Evolutionary conservation across 345 rosid species (phyloP).

Genomic region (Eucalyptus polybractea): DNA sequence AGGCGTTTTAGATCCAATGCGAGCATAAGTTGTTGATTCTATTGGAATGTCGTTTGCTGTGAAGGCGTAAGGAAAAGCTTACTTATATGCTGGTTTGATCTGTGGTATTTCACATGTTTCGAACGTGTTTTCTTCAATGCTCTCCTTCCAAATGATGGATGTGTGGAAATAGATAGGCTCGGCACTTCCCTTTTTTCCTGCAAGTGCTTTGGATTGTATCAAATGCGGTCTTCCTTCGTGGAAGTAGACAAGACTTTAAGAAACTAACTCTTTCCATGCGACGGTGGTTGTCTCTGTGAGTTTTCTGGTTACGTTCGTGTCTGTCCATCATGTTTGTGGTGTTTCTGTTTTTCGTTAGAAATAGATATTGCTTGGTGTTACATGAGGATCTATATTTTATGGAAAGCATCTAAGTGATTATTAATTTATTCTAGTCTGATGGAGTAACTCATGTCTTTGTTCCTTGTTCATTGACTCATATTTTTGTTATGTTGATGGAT

Average conservation of each 20-base stretch:
- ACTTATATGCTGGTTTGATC: too few relatives aligned
- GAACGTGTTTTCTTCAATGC: too few relatives aligned
- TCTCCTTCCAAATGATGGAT: too few relatives aligned
- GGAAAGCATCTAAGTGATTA: background rate
- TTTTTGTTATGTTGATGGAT: background rate
- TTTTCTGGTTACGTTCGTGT: background rate
- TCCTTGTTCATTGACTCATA: background rate
- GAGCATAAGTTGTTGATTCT: too few relatives aligned
- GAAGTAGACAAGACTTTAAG: background rate
- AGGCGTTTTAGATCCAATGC: too few relatives aligned
- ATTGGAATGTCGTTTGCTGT: too few relatives aligned
- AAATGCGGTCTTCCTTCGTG: background rate
- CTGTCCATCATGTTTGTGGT: background rate
- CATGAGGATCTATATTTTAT: background rate
- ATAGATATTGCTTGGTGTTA: background rate
- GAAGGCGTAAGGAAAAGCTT: too few relatives aligned
- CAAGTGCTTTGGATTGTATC: too few relatives aligned
- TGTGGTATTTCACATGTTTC: too few relatives aligned
- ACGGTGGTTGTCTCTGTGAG: background rate
- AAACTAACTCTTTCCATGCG: too few relatives aligned
- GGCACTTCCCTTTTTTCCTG: too few relatives aligned
- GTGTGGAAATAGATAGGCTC: too few relatives aligned
- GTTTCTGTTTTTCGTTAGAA: background rate
- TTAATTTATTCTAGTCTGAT: background rate
- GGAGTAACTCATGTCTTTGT: background rate